phyloP scores from a whole-genome alignment of 768 basidiomycete species.

The Psilocybe cyanescens region DNA sequence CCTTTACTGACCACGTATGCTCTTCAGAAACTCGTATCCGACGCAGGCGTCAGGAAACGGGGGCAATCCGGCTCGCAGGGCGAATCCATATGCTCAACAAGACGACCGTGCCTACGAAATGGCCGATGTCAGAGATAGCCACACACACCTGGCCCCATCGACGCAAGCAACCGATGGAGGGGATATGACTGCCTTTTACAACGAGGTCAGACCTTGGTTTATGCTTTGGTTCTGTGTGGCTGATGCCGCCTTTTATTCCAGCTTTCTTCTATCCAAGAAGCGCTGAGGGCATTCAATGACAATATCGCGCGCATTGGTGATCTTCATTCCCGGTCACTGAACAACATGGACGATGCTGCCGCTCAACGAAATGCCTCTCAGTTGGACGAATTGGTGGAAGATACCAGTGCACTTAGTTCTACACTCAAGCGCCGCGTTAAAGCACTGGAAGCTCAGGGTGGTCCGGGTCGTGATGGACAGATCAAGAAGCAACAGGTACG shows the following conservation, averaged over 20 bases:
- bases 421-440: conserved; percentile 76
- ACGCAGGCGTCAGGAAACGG: conserved; percentile 62
- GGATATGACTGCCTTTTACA: conserved; percentile 77
- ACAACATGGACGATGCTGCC: conserved; percentile 73
- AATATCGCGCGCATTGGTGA: conserved; percentile 74
- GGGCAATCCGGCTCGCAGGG: conserved; percentile 48
- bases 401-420: conserved; percentile 72
- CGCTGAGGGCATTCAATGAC: conserved; percentile 64
- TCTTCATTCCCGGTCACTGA: conserved; percentile 74
- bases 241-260: conserved; percentile 28
- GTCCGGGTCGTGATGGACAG: conserved; percentile 68
- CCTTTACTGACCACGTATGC: not conserved
- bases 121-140: conserved; percentile 67
- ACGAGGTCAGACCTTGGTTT: conserved; percentile 51
- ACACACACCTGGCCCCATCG: conserved; percentile 44
- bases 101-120: conserved; percentile 73
- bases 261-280: conserved; percentile 80
- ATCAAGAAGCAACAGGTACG: conserved; percentile 79
- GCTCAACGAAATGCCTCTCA: conserved; percentile 63
- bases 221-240: not conserved
- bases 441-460: conserved; percentile 67
- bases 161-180: conserved; percentile 34
- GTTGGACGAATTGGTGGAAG: conserved; percentile 69
- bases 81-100: conserved; percentile 72
- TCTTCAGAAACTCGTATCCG: conserved; percentile 60